Conservation (phyloP, 106 monocot species). For the Iris macrosiphon region DNA sequence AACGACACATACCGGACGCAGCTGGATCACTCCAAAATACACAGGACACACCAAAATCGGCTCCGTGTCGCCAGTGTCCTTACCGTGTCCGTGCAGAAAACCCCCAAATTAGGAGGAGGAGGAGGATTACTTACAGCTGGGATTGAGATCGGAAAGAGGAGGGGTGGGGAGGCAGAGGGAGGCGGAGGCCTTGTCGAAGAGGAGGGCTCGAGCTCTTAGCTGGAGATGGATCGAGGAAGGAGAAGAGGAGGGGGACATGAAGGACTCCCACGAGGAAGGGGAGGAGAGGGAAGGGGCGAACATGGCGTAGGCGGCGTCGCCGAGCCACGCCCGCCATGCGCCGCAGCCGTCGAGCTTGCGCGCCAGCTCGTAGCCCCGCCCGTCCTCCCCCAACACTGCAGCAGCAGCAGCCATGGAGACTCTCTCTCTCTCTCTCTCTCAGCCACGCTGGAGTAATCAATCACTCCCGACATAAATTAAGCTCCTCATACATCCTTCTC, state of each 20-base stretch:
- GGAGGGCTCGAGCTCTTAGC: slow-evolving; percentile 75
- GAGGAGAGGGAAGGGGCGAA: slow-evolving; percentile 63
- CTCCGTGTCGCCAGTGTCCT: too few species aligned
- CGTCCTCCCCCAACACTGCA: slow-evolving; percentile 83
- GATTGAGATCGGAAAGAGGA: slow-evolving; percentile 35
- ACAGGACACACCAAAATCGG: too few species aligned
- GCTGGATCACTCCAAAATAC: too few species aligned
- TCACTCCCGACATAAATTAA: too few species aligned
- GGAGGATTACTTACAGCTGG: slow-evolving; percentile 28
- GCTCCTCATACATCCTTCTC: too few species aligned
- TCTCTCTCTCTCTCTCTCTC: too few species aligned
- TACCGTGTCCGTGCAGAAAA: too few species aligned
- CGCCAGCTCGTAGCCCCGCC: slow-evolving; percentile 82
- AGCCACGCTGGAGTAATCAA: too few species aligned
- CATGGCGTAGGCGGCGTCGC: slow-evolving; percentile 55
- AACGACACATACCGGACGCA: too few species aligned
- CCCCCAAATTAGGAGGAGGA: too few species aligned
- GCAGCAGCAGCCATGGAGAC: too few species aligned
- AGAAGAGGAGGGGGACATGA: slow-evolving; percentile 37
- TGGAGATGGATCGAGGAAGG: slow-evolving; percentile 50
- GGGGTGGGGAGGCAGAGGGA: slow-evolving; percentile 32
- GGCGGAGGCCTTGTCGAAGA: slow-evolving; percentile 79
- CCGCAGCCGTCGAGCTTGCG: slow-evolving; percentile 63
- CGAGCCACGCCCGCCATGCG: slow-evolving; percentile 85
- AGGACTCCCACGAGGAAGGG: slow-evolving; percentile 76